Conservation (phyloP, 2,329 filamentous ascomycete genomes). For the Paecilomyces sp. region DNA sequence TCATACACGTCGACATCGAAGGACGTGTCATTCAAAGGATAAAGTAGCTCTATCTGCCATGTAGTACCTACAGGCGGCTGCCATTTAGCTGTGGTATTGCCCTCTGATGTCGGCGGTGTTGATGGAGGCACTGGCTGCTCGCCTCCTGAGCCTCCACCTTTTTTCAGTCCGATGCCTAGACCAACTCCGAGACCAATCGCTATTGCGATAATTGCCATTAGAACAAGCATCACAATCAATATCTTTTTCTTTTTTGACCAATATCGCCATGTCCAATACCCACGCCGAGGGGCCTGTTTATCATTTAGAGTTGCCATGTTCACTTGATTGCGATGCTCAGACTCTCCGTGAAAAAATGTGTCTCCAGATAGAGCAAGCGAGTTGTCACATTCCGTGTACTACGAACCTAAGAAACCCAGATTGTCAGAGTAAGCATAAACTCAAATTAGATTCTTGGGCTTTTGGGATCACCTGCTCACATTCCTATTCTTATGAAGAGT, state of each 20-base stretch:
- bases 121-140: conserved; percentile 16
- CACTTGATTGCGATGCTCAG: not conserved
- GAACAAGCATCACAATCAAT: conserved; percentile 15
- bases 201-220: conserved; percentile 37
- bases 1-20: conserved; percentile 53
- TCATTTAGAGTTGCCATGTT: not conserved
- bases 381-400: not conserved
- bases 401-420: not conserved
- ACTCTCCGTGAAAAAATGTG: not conserved
- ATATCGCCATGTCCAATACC: not conserved
- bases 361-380: not conserved
- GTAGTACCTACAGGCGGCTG: conserved; percentile 44
- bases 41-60: conserved; percentile 57
- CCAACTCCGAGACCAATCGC: conserved; percentile 53
- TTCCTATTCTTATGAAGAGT: no score
- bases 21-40: conserved; percentile 34
- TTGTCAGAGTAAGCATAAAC: no score
- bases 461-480: no score
- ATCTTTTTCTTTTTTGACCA: conserved; percentile 24
- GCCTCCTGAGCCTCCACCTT: conserved; percentile 18
- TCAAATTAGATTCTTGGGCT: no score
- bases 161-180: conserved; percentile 48
- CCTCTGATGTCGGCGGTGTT: conserved; percentile 7
- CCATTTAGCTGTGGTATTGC: conserved; percentile 37
- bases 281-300: not conserved